Evolutionary conservation across 2,329 filamentous ascomycete species (phyloP), one percentile per base, ranked within the genome.

Genomic region (Sclerotiophoma versabilis): DNA sequence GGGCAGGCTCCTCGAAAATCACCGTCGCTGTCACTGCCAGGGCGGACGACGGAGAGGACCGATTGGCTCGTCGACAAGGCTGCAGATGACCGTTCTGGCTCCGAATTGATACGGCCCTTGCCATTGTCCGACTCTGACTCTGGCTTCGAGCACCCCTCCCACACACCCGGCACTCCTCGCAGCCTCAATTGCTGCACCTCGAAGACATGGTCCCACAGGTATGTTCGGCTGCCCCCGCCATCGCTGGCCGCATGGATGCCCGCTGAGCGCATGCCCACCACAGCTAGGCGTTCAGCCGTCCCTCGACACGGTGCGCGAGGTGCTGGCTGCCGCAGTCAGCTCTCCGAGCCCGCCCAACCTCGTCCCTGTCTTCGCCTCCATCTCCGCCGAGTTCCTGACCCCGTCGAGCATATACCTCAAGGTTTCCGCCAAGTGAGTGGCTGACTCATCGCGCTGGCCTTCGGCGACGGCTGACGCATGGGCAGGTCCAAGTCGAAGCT

Each of bases 321-420:
- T 88, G 39, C 74, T 89, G 61, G 73, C 79, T 38, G 76, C 80
- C 48, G 80, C 81, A 19, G 76, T 76, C 65, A 75, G 77, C 22
- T 79, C 81, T 32, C 71, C 80, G 49, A 84, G 84, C 62, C 79
- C 86, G 52, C 88, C 89, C 3, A 96, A 95, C 67, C 84, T 96
- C 58, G 84, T 96, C 8, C 92, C 92, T 2, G 76, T 96, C 34
- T 92, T 88, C 76, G 87, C 90, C 22, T 91, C 93, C 61, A 92
- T 96, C 66, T 87, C 92, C 5, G 93, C 93, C 66, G 93, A 97
- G 76, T 88, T 98, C 64, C 84, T 98, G 74, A 99, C 93, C 1
- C 95, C 95, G 3, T 93, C 92, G n/a, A 86, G 91, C 59, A 93
- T 96, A 65, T 99, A 98, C 77, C 84, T 99, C 63, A 98, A 97